Evolutionary conservation across 345 rosid species (phyloP).

Genomic region (Lagerstroemia speciosa): DNA sequence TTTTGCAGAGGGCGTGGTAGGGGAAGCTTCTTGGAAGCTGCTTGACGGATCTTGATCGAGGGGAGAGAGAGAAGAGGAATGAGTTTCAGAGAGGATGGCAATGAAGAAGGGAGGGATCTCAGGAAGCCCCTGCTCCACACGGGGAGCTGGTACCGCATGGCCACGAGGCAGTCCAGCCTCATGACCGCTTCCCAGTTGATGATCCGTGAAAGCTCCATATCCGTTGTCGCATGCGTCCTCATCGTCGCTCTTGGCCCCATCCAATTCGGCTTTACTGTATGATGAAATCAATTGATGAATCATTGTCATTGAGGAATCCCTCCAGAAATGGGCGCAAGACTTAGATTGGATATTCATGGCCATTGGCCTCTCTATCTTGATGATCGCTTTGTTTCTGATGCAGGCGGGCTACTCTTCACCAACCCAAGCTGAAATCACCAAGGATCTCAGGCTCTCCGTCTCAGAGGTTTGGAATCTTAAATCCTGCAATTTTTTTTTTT

Average conservation of each 20-base stretch:
- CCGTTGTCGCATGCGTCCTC: conserved; percentile 86
- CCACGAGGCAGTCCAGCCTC: conserved; percentile 72
- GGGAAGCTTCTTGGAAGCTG: background rate
- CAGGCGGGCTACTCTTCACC: conserved; percentile 94
- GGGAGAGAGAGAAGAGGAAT: conserved; percentile 13
- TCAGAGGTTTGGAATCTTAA: conserved; percentile 49
- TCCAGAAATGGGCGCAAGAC: background rate
- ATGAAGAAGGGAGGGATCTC: conserved; percentile 62
- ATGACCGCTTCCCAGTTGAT: conserved; percentile 62
- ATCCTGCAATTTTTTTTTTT: conserved; percentile 6
- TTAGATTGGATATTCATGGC: background rate
- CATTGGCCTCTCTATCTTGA: background rate
- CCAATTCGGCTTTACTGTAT: conserved; percentile 95
- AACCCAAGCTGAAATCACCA: conserved; percentile 61
- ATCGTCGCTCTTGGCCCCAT: conserved; percentile 97
- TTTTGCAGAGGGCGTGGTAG: background rate
- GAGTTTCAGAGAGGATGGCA: conserved; percentile 80
- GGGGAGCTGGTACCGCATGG: conserved; percentile 94
- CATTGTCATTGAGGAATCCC: background rate
- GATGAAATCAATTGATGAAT: background rate
- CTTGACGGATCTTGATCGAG: background rate
- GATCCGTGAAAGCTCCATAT: conserved; percentile 73
- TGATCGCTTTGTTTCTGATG: conserved; percentile 4
- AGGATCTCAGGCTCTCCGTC: conserved; percentile 57
- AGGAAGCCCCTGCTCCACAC: conserved; percentile 87